Percentiles rank a stretch among this genome's conserved stretches.
Evolutionary conservation across 805 yeast species (phyloP).

Genomic region (Wickerhamiella siamensis): DNA sequence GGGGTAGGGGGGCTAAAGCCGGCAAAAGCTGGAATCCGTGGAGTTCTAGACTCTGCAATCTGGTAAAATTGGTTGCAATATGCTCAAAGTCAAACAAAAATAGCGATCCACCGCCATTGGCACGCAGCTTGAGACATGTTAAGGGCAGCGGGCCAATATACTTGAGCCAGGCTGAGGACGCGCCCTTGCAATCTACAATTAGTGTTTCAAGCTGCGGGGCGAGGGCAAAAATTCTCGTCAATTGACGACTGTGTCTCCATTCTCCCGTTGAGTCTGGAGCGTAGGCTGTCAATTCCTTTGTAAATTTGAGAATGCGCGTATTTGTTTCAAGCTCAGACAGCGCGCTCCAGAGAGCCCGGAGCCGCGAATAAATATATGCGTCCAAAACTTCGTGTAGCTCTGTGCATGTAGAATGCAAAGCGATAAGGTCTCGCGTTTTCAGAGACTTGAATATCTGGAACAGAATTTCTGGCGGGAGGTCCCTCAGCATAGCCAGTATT

Average conservation of each 20-base stretch:
- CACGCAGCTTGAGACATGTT: slow-evolving; percentile 1
- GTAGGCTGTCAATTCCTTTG: not conserved
- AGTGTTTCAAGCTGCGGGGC: slow-evolving; percentile 1
- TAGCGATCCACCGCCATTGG: slow-evolving; percentile 1
- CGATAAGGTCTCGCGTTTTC: not conserved
- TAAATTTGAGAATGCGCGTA: not conserved
- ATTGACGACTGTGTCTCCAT: slow-evolving; percentile 13
- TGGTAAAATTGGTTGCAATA: slow-evolving; percentile 5
- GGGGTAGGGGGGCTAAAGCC: slow-evolving; percentile 1
- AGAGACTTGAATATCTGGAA: not conserved
- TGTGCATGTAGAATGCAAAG: not conserved
- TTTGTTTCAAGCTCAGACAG: not conserved
- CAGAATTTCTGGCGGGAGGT: slow-evolving; percentile 1
- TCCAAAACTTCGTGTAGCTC: not conserved
- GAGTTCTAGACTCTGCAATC: slow-evolving; percentile 5
- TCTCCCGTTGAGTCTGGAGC: slow-evolving; percentile 7
- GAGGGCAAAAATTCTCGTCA: slow-evolving; percentile 1
- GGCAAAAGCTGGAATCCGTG: slow-evolving; percentile 9
- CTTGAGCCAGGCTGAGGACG: slow-evolving; percentile 17
- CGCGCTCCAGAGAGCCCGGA: not conserved
- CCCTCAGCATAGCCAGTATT: too few relatives aligned
- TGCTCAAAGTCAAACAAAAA: slow-evolving; percentile 15
- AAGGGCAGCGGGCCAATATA: slow-evolving; percentile 9
- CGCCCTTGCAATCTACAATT: slow-evolving; percentile 4
- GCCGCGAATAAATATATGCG: not conserved